phyloP scores from a whole-genome alignment of 2,329 filamentous ascomycete genomes.

The Cordyceps cateniannulata region DNA sequence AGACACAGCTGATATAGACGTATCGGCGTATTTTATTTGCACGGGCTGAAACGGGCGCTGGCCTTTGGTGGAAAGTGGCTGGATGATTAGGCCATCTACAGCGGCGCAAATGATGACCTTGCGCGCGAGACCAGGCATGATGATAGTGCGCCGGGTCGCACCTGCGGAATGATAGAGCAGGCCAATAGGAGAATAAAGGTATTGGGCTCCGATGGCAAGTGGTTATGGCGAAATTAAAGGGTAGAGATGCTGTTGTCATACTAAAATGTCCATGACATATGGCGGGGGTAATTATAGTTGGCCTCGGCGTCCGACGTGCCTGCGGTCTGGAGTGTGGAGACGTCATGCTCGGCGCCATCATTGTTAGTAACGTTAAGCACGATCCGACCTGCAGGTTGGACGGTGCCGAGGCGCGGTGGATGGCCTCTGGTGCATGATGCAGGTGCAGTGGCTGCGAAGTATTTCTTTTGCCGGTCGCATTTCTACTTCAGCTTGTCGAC shows the following conservation, averaged over 20 bases:
- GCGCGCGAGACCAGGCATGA: conserved; percentile 70
- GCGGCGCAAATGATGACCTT: conserved; percentile 77
- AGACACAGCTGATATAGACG: conserved; percentile 36
- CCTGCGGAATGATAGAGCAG: background rate
- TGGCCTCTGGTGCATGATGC: background rate
- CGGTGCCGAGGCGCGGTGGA: background rate
- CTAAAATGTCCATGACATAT: conserved; percentile 4
- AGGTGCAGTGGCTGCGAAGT: background rate
- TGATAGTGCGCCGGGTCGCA: background rate
- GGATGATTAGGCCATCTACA: conserved; percentile 75
- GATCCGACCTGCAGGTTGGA: background rate
- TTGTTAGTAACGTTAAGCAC: background rate
- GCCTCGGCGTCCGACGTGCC: conserved; percentile 11
- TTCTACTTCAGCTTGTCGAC: background rate
- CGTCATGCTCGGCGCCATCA: conserved; percentile 9
- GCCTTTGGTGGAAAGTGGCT: conserved; percentile 59
- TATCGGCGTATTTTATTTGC: conserved; percentile 63
- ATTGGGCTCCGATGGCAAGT: background rate
- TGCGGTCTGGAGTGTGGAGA: conserved; percentile 13
- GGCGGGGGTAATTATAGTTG: conserved; percentile 3
- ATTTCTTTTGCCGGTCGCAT: background rate
- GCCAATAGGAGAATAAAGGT: background rate
- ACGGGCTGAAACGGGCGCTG: conserved; percentile 50
- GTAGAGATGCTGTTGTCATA: background rate
- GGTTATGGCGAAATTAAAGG: background rate